Evolutionary conservation across 1,139 yeast genomes (phyloP), one percentile per base, ranked within the genome.

Genomic region (Geotrichum carabidarum): DNA sequence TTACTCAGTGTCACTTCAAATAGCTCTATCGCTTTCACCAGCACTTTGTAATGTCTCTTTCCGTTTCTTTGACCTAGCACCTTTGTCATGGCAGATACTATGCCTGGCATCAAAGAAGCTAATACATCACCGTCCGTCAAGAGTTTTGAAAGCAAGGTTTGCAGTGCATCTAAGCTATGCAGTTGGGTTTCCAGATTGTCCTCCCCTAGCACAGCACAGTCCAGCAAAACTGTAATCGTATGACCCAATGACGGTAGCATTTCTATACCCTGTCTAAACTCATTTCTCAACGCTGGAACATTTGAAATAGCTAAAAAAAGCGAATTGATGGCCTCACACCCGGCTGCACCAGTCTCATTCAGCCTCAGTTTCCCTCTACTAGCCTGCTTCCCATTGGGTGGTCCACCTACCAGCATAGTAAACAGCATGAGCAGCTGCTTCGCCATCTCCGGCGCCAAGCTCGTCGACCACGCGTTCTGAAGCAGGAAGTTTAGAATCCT

Each of bases 71-170:
- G 67, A 1, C 64, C 65, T 0, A 79, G 60, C 3, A 79, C 61
- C 55, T 78, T 80, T 1, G 78, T 68, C 18, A 82, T 61, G 0
- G 71, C 63, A 0, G 87, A 83, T 0, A 81, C 76, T 17, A 74
- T 74, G 0, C 84, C 85, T 0, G 88, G 88, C 14, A 82, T 65
- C 48, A 82, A 73, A 55, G 75, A 68, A 0, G 85, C 79, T 7
- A 81, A 55, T 1, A 74, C 66, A 53, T 81, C 86, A 1, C 83
- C 83, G 61, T 77, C 53, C 42, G 11, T 52, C 50, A 66, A 66
- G 5, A 72, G 57, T 37, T 65, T 59, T 41, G 64, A 63, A 54
- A 73, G 75, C 1, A 78, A 58, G 0, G 64, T 58, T 1, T 59
- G 55, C 18, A 79, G 59, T 0, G 78, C 64, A 1, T 64, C 62